Conservation (phyloP, 2,329 filamentous ascomycete genomes). For the Cladophialophora carrionii region DNA sequence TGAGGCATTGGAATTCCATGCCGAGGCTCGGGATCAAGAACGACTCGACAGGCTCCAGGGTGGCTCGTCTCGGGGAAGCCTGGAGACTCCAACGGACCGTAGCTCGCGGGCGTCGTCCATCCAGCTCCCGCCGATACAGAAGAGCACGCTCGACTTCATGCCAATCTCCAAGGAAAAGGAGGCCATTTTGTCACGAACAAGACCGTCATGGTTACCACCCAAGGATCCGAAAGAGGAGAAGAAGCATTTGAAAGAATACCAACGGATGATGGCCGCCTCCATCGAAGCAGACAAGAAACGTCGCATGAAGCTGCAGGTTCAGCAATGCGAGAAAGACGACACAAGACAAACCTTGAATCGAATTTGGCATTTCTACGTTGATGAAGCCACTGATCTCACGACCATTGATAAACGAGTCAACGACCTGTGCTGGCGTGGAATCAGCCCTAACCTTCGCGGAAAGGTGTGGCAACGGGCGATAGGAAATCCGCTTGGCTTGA, state of each 20-base stretch:
- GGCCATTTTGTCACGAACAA: constrained; percentile 66
- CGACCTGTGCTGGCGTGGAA: constrained; percentile 68
- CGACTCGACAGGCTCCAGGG: constrained; percentile 16
- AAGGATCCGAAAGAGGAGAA: constrained; percentile 86
- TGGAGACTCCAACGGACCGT: constrained; percentile 46
- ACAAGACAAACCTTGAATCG: constrained; percentile 58
- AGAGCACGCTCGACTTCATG: constrained; percentile 66
- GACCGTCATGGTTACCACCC: constrained; percentile 68
- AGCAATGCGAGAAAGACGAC: constrained; percentile 55
- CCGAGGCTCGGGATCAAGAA: constrained; percentile 48
- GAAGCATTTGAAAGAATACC: constrained; percentile 75
- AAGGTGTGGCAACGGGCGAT: constrained; percentile 63
- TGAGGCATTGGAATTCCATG: constrained; percentile 62
- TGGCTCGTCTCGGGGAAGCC: constrained; percentile 23
- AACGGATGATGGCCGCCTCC: constrained; percentile 67
- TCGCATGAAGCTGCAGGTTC: constrained; percentile 53
- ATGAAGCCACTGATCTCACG: constrained; percentile 62
- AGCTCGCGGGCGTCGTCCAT: constrained; percentile 52
- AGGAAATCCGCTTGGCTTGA: constrained; percentile 63
- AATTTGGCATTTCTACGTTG: constrained; percentile 65
- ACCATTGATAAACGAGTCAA: constrained; percentile 59
- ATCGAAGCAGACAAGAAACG: constrained; percentile 62
- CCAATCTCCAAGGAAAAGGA: constrained; percentile 70
- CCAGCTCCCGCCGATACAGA: constrained; percentile 63
- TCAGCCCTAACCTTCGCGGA: constrained; percentile 60